A percentile compares a stretch with the other conserved stretches of the same genome.
Conservation (phyloP, 345 rosid genomes). For the Gossypium anomalum region DNA sequence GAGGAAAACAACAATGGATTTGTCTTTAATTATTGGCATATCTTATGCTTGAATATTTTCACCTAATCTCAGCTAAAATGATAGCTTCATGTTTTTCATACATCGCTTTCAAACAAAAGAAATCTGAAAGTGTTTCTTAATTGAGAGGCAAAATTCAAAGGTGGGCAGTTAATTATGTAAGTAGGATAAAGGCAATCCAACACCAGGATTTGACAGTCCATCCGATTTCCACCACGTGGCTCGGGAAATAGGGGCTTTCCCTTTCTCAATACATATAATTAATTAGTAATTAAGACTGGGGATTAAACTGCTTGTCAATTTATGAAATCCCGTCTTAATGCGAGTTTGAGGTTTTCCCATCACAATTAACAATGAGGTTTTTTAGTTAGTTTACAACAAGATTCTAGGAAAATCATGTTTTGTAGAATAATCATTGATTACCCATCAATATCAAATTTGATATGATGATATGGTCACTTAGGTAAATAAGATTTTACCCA, state of each 20-base stretch:
- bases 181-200: constrained; percentile 41
- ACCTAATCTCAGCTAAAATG: constrained; percentile 29
- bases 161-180: constrained; percentile 5
- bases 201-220: constrained; percentile 57
- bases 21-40: constrained; percentile 22
- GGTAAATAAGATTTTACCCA: constrained; percentile 38
- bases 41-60: constrained; percentile 25
- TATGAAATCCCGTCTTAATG: constrained; percentile 21
- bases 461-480: constrained; percentile 32
- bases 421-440: constrained; percentile 50
- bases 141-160: constrained; percentile 42
- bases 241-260: background rate
- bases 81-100: constrained; percentile 26
- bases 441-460: constrained; percentile 47
- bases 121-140: constrained; percentile 49
- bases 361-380: constrained; percentile 50
- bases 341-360: constrained; percentile 21
- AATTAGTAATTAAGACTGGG: background rate
- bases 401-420: constrained; percentile 42
- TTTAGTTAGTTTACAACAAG: constrained; percentile 45
- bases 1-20: background rate
- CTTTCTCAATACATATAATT: background rate
- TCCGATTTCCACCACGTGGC: constrained; percentile 30
- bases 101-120: constrained; percentile 17
- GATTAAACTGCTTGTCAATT: constrained; percentile 3